Conservation (phyloP, 1,284 basidiomycete genomes). For the Lentinula novae-zelandiae region DNA sequence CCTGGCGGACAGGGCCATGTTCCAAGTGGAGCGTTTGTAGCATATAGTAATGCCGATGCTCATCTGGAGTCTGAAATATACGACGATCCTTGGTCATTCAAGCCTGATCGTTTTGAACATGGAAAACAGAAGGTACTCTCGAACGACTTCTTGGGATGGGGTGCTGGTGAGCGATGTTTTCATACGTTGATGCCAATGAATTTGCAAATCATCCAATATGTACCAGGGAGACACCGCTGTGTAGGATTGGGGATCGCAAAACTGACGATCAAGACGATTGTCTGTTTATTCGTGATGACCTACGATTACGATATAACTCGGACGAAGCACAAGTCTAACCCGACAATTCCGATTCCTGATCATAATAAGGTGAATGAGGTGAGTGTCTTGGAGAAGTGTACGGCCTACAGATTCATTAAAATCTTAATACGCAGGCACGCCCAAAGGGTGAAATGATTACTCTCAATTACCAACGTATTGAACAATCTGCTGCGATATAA, state of each 20-base stretch:
- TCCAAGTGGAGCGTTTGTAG: constrained; percentile 27
- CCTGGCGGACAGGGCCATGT: constrained; percentile 18
- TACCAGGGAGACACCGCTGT: constrained; percentile 30
- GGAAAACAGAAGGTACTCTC: constrained; percentile 22
- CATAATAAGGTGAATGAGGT: constrained; percentile 27
- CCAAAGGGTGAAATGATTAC: background rate
- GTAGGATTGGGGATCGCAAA: constrained; percentile 33
- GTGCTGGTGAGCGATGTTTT: constrained; percentile 26
- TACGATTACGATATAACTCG: constrained; percentile 32
- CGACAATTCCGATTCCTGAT: constrained; percentile 23
- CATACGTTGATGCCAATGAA: background rate
- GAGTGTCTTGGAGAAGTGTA: background rate
- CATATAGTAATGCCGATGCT: constrained; percentile 26
- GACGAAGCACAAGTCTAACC: constrained; percentile 18
- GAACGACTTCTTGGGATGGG: constrained; percentile 33
- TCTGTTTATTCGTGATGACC: constrained; percentile 27
- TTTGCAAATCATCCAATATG: background rate
- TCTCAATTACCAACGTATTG: background rate
- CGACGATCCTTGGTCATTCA: constrained; percentile 28
- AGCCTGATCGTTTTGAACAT: constrained; percentile 27
- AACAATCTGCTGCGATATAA: too few relatives aligned
- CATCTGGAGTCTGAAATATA: constrained; percentile 33
- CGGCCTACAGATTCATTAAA: background rate
- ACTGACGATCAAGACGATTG: constrained; percentile 32
- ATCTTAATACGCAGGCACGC: background rate